phyloP scores from a whole-genome alignment of 768 basidiomycete species.

The Leccinum truebloodii region DNA sequence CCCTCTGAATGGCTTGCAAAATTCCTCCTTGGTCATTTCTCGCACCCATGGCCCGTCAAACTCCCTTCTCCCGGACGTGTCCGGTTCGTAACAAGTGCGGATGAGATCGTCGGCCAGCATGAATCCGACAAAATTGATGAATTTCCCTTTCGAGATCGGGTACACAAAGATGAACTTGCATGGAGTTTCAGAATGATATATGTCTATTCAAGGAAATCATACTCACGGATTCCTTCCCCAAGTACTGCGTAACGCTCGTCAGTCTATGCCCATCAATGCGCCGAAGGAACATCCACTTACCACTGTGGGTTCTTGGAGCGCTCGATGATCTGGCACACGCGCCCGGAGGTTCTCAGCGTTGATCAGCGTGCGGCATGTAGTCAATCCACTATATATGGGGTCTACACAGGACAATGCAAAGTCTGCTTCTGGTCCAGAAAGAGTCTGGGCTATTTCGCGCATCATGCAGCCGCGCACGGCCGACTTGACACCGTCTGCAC shows the following conservation, averaged over 20 bases:
- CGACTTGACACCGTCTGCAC: slow-evolving; percentile 68
- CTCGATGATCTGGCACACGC: slow-evolving; percentile 47
- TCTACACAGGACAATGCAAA: slow-evolving; percentile 45
- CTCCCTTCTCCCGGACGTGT: slow-evolving; percentile 13
- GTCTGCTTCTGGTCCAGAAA: slow-evolving; percentile 41
- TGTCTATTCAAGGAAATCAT: background rate
- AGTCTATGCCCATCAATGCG: background rate
- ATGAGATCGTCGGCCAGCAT: slow-evolving; percentile 51
- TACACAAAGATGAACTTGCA: slow-evolving; percentile 61
- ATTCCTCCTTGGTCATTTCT: slow-evolving; percentile 45
- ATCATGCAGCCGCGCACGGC: slow-evolving; percentile 43
- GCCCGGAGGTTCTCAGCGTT: slow-evolving; percentile 47
- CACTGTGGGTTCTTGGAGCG: slow-evolving; percentile 47
- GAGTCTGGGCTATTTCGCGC: slow-evolving; percentile 30
- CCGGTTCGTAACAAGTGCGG: slow-evolving; percentile 39
- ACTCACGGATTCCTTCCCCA: slow-evolving; percentile 52
- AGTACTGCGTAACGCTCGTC: slow-evolving; percentile 43
- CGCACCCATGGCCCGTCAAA: slow-evolving; percentile 48
- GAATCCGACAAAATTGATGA: slow-evolving; percentile 67
- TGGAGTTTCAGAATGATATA: background rate
- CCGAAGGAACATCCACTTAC: slow-evolving; percentile 32
- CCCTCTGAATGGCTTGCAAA: slow-evolving; percentile 43
- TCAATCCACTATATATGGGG: slow-evolving; percentile 59
- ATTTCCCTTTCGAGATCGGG: slow-evolving; percentile 56
- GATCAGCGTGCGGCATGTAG: slow-evolving; percentile 61